phyloP scores from a whole-genome alignment of 75 land plant species.

The Pinus albicaulis region DNA sequence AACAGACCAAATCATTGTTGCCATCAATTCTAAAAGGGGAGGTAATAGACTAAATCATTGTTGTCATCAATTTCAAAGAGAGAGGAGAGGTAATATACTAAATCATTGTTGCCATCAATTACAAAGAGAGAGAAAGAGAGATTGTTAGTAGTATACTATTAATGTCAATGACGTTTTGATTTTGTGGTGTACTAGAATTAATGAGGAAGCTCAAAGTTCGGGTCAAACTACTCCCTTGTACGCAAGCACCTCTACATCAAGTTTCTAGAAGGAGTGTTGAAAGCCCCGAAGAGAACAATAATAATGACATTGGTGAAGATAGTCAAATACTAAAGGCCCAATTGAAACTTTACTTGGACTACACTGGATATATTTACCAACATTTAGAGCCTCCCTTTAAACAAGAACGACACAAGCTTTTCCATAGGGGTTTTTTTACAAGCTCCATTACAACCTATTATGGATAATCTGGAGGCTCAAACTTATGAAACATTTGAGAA shows the following conservation, averaged over 20 bases:
- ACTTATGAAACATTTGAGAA: slow-evolving; percentile 99
- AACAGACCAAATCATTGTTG: no score
- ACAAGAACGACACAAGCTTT: slow-evolving; percentile 92
- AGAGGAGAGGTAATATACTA: no score
- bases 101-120: no score
- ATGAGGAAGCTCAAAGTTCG: no score
- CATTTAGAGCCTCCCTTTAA: slow-evolving; percentile 85
- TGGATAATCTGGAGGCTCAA: slow-evolving; percentile 99
- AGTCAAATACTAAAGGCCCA: slow-evolving; percentile 28
- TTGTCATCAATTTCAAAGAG: no score
- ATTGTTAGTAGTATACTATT: no score
- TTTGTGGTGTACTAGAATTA: no score
- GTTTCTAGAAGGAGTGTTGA: slow-evolving; percentile 7
- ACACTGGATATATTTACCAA: slow-evolving; percentile 83
- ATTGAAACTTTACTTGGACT: slow-evolving; percentile 71
- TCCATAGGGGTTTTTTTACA: slow-evolving; percentile 80
- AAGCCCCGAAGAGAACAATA: background rate
- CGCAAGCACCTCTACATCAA: slow-evolving; percentile 29
- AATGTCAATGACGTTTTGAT: no score
- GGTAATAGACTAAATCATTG: no score
- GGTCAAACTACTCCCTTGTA: no score
- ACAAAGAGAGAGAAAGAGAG: no score
- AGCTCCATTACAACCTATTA: slow-evolving; percentile 89
- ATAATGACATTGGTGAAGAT: slow-evolving; percentile 20
- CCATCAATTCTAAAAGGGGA: no score